phyloP scores from a whole-genome alignment of 768 basidiomycete species.

The Scleroderma bovista region DNA sequence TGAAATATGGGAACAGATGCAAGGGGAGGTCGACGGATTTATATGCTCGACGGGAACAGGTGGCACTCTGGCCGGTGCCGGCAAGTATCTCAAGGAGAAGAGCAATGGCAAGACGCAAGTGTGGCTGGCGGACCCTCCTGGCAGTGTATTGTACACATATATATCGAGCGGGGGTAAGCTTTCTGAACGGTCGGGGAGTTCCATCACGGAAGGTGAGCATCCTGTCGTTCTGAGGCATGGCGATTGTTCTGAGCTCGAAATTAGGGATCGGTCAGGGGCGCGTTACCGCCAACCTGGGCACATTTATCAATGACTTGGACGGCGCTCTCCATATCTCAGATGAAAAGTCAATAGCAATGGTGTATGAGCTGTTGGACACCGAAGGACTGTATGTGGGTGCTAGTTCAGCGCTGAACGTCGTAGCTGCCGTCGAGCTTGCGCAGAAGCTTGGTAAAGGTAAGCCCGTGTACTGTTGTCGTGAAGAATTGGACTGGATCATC shows the following conservation, averaged over 20 bases:
- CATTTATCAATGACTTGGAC: constrained; percentile 69
- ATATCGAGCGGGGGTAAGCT: constrained; percentile 75
- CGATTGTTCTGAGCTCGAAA: neutral
- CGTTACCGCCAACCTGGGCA: constrained; percentile 84
- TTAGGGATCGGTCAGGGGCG: constrained; percentile 96
- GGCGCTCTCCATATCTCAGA: constrained; percentile 88
- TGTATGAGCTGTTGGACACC: constrained; percentile 86
- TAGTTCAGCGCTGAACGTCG: constrained; percentile 90
- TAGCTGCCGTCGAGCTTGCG: constrained; percentile 87
- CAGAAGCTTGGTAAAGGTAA: constrained; percentile 77
- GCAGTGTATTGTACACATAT: constrained; percentile 84
- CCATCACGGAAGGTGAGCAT: constrained; percentile 84
- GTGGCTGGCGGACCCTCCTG: constrained; percentile 97
- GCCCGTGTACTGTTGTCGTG: neutral
- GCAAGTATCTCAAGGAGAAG: constrained; percentile 79
- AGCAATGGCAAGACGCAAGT: constrained; percentile 73
- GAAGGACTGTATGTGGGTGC: constrained; percentile 96
- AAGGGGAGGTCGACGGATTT: constrained; percentile 81
- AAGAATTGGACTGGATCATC: neutral
- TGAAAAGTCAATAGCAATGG: constrained; percentile 84
- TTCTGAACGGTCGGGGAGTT: constrained; percentile 73
- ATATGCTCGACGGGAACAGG: constrained; percentile 94
- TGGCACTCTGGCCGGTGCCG: constrained; percentile 88
- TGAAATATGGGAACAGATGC: constrained; percentile 91
- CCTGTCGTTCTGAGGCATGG: neutral